Conservation (phyloP, 495 filamentous ascomycete genomes). For the Penicillium bovifimosum region DNA sequence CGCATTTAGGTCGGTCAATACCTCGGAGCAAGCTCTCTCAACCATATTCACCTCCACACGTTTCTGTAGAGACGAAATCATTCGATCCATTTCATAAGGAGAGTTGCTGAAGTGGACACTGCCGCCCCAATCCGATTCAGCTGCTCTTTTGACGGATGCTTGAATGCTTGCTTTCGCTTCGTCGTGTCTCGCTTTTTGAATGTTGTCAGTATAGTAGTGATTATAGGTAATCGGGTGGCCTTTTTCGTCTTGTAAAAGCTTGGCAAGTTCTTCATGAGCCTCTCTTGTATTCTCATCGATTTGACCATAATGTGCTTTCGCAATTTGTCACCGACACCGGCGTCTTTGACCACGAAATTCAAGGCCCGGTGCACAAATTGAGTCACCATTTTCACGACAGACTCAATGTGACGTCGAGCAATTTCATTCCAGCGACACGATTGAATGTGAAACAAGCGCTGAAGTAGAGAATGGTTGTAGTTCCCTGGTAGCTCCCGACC, state of each 20-base stretch:
- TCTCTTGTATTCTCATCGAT: conserved; percentile 10
- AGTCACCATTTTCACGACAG: conserved; percentile 7
- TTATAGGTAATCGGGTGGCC: conserved; percentile 44
- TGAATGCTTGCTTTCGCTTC: conserved; percentile 1
- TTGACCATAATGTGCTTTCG: conserved; percentile 15
- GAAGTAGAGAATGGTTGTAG: conserved; percentile 32
- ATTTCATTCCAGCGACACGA: conserved; percentile 24
- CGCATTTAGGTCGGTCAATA: conserved; percentile 8
- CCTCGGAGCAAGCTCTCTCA: conserved; percentile 20
- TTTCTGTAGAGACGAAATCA: conserved; percentile 15
- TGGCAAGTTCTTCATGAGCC: conserved; percentile 29
- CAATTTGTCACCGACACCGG: conserved; percentile 27
- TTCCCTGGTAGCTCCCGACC: too few relatives aligned
- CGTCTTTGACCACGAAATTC: conserved; percentile 1
- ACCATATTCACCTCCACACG: conserved; percentile 21
- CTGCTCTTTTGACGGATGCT: not conserved
- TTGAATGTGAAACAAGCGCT: conserved; percentile 20
- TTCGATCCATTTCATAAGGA: not conserved
- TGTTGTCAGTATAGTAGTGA: conserved; percentile 10
- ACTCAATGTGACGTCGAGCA: conserved; percentile 10
- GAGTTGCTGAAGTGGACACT: not conserved
- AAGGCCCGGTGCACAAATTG: conserved; percentile 18
- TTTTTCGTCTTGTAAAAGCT: conserved; percentile 27
- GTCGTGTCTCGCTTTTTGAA: not conserved
- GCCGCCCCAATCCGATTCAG: not conserved